Conservation (phyloP, 305 asterid species). For the Fraxinus ornus region DNA sequence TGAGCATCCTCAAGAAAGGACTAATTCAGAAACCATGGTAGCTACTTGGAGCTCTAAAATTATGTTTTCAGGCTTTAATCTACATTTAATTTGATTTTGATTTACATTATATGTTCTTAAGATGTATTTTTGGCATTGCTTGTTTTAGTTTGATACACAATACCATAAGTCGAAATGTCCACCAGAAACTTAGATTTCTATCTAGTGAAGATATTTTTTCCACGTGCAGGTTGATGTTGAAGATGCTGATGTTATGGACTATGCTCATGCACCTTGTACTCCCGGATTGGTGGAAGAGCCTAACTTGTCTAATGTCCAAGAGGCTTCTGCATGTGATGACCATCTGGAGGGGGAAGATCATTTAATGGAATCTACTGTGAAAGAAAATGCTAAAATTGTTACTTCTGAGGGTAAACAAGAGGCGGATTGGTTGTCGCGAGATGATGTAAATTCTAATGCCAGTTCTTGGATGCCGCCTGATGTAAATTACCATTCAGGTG, state of each 20-base stretch:
- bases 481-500: slow-evolving; percentile 47
- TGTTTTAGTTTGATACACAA: slow-evolving; percentile 3
- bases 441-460: slow-evolving; percentile 35
- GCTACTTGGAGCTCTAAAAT: slow-evolving; percentile 15
- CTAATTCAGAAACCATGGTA: slow-evolving; percentile 52
- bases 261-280: slow-evolving; percentile 92
- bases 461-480: slow-evolving; percentile 33
- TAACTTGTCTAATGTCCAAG: slow-evolving; percentile 69
- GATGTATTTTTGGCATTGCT: neutral
- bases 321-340: slow-evolving; percentile 85
- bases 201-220: slow-evolving; percentile 7
- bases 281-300: slow-evolving; percentile 91
- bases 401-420: slow-evolving; percentile 40
- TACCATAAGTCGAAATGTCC: neutral
- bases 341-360: slow-evolving; percentile 70
- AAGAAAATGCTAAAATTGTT: slow-evolving; percentile 36
- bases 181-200: neutral
- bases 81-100: neutral
- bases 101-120: neutral
- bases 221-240: slow-evolving; percentile 50
- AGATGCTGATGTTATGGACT: slow-evolving; percentile 63
- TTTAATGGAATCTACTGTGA: slow-evolving; percentile 42
- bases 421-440: slow-evolving; percentile 38
- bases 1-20: slow-evolving; percentile 46
- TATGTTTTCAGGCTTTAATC: neutral